Evolutionary conservation across 257 asterid genomes (phyloP).

Genomic region (Paraleonurus japonicus): DNA sequence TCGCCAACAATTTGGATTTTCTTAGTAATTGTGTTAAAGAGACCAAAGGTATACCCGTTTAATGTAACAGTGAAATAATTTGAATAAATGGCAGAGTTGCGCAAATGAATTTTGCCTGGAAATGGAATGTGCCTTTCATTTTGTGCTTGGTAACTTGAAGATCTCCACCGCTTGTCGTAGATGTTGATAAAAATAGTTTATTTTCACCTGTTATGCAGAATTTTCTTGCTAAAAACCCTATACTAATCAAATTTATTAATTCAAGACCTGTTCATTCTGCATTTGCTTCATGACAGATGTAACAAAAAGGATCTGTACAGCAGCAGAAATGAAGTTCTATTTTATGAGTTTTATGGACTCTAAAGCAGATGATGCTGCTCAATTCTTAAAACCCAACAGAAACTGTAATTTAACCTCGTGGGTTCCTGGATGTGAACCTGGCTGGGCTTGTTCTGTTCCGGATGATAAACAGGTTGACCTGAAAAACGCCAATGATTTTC

Average conservation of each 20-base stretch:
- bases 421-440: constrained; percentile 98
- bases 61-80: background rate
- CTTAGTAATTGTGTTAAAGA: constrained; percentile 69
- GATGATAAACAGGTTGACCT: constrained; percentile 61
- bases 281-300: constrained; percentile 61
- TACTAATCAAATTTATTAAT: background rate
- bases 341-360: constrained; percentile 68
- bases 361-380: constrained; percentile 58
- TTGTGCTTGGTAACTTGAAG: constrained; percentile 1
- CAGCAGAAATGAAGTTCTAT: constrained; percentile 94
- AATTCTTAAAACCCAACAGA: constrained; percentile 69
- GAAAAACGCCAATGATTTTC: constrained; percentile 58
- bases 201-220: constrained; percentile 2
- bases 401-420: constrained; percentile 88
- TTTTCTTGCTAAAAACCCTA: constrained; percentile 5
- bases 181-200: background rate
- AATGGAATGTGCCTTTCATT: background rate
- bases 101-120: background rate
- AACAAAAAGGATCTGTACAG: constrained; percentile 80
- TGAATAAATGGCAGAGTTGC: background rate
- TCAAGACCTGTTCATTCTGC: constrained; percentile 9
- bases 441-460: constrained; percentile 80
- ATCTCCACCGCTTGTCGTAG: background rate
- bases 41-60: constrained; percentile 53
- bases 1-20: constrained; percentile 68